These are phyloP conservation scores for Musa acuminata DNA, from an alignment of 176 grass and related monocot genomes.

Conservation along the genomic window DNA sequence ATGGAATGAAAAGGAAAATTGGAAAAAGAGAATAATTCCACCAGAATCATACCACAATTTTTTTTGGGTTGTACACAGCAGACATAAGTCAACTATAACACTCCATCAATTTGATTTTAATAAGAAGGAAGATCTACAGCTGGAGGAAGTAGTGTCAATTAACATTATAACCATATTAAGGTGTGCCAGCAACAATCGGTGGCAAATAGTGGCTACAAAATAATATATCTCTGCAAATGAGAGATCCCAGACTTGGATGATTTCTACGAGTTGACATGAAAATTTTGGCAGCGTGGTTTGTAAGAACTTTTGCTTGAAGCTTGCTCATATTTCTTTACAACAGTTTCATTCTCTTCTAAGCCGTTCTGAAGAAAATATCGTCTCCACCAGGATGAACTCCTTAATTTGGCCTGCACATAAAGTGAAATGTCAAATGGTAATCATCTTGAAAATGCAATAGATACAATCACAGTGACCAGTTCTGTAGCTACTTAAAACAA, in stretches of 20 bases:
- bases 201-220: neutral
- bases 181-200: no score
- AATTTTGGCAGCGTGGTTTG: constrained; percentile 72
- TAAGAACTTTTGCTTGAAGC: constrained; percentile 50
- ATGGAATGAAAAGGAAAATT: no score
- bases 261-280: constrained; percentile 65
- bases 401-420: constrained; percentile 51
- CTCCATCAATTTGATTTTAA: no score
- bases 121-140: neutral
- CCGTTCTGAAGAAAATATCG: constrained; percentile 82
- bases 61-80: no score
- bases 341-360: constrained; percentile 72
- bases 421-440: neutral
- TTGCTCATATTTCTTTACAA: constrained; percentile 71
- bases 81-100: no score
- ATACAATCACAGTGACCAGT: no score
- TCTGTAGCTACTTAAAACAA: neutral
- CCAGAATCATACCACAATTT: no score
- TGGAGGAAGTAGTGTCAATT: constrained; percentile 11
- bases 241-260: neutral
- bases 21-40: no score
- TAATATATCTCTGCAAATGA: neutral
- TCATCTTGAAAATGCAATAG: neutral
- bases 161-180: neutral
- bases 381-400: constrained; percentile 87